Conservation (phyloP, 164 flowering plant species). For the Pachysandra terminalis region DNA sequence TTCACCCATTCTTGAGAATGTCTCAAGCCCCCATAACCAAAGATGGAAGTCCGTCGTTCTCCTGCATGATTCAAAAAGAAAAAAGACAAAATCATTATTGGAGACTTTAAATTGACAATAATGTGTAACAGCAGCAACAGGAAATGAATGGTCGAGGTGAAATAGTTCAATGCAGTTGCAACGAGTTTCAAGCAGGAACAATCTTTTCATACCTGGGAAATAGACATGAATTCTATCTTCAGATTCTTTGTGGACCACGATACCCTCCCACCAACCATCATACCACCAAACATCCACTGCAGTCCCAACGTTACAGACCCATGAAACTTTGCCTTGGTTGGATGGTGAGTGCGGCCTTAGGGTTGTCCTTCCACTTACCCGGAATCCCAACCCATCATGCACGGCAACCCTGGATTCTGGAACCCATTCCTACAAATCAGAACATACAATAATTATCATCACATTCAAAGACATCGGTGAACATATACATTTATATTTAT, state of each 20-base stretch:
- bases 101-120: too few relatives aligned
- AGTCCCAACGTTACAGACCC: slow-evolving; percentile 46
- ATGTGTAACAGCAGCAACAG: too few relatives aligned
- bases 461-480: background rate
- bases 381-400: slow-evolving; percentile 50
- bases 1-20: slow-evolving; percentile 72
- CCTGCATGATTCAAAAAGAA: slow-evolving; percentile 41
- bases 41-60: slow-evolving; percentile 37
- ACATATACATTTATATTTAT: background rate
- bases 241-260: slow-evolving; percentile 52
- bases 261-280: slow-evolving; percentile 99
- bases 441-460: background rate
- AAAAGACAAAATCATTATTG: background rate
- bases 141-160: background rate
- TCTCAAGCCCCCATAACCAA: slow-evolving; percentile 41
- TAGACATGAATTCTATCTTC: slow-evolving; percentile 44
- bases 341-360: slow-evolving; percentile 49
- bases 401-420: slow-evolving; percentile 49
- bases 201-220: slow-evolving; percentile 61
- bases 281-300: slow-evolving; percentile 83
- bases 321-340: slow-evolving; percentile 23
- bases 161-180: background rate
- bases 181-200: background rate
- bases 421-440: slow-evolving; percentile 69
- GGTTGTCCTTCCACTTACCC: slow-evolving; percentile 47